phyloP scores from a whole-genome alignment of 495 filamentous ascomycete species.

The Neurospora discreta region DNA sequence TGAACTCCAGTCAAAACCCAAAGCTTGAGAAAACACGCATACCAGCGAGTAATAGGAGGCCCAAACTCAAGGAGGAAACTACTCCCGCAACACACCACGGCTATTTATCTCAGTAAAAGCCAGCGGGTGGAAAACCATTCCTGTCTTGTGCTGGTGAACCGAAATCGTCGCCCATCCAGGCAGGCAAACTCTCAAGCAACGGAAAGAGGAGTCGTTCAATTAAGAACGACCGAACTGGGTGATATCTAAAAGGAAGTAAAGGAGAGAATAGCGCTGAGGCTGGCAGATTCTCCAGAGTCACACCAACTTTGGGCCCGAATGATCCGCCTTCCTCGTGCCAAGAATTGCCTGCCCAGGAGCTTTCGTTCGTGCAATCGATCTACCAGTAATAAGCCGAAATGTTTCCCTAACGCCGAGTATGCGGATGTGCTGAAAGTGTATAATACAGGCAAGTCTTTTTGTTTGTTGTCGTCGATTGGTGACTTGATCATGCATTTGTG shows the following conservation, averaged over 20 bases:
- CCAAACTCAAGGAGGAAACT: background rate
- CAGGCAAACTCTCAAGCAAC: background rate
- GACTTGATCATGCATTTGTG: constrained; percentile 42
- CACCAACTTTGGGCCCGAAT: constrained; percentile 19
- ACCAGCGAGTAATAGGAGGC: background rate
- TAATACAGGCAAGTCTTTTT: constrained; percentile 34
- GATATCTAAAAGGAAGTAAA: constrained; percentile 18
- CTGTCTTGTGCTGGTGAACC: background rate
- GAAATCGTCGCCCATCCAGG: background rate
- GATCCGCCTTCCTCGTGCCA: constrained; percentile 25
- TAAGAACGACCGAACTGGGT: background rate
- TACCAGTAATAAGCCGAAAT: constrained; percentile 32
- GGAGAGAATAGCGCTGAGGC: constrained; percentile 34
- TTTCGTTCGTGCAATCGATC: constrained; percentile 27
- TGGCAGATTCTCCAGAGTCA: constrained; percentile 18
- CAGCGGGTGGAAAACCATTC: background rate
- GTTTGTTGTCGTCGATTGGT: constrained; percentile 32
- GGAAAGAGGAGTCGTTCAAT: background rate
- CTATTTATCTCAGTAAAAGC: background rate
- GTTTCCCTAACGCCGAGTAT: constrained; percentile 41
- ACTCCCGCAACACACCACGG: background rate
- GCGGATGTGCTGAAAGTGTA: constrained; percentile 31
- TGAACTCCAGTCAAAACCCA: background rate
- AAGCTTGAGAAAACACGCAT: background rate
- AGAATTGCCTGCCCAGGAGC: constrained; percentile 19